These are phyloP conservation scores for Clavulina sp. DNA, from an alignment of 768 basidiomycete genomes.

Conservation along the genomic window DNA sequence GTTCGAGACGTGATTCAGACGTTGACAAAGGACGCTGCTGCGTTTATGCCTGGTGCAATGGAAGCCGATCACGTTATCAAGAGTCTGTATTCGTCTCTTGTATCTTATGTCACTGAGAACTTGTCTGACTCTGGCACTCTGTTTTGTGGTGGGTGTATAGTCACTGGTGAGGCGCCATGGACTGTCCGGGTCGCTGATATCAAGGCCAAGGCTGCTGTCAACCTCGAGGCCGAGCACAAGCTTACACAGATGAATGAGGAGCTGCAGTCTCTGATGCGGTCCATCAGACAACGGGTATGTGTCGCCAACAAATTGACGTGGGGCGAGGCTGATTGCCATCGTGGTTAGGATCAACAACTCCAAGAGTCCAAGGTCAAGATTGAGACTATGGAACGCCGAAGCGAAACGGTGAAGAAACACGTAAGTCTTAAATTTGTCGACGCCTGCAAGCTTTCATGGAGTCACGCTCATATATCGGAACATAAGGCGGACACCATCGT, in stretches of 20 bases:
- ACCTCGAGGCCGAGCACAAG: slow-evolving; percentile 83
- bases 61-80: slow-evolving; percentile 66
- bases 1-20: slow-evolving; percentile 51
- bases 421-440: slow-evolving; percentile 10
- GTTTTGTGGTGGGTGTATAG: too few relatives aligned
- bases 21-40: slow-evolving; percentile 52
- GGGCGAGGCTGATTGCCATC: background rate
- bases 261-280: slow-evolving; percentile 70
- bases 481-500: slow-evolving; percentile 49
- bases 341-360: slow-evolving; percentile 61
- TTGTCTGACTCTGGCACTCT: background rate
- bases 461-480: background rate
- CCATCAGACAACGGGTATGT: slow-evolving; percentile 40
- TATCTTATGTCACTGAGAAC: background rate
- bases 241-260: slow-evolving; percentile 76
- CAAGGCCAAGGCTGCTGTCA: slow-evolving; percentile 65
- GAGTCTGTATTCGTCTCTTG: slow-evolving; percentile 32
- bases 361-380: slow-evolving; percentile 87
- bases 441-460: background rate
- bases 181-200: slow-evolving; percentile 63
- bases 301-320: too few relatives aligned
- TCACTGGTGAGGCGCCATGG: slow-evolving; percentile 72
- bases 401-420: slow-evolving; percentile 83
- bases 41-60: slow-evolving; percentile 48
- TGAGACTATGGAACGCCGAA: slow-evolving; percentile 82